Base-by-base conservation (phyloP, 305 asterid genomes). In the Fraxinus greggii region DNA sequence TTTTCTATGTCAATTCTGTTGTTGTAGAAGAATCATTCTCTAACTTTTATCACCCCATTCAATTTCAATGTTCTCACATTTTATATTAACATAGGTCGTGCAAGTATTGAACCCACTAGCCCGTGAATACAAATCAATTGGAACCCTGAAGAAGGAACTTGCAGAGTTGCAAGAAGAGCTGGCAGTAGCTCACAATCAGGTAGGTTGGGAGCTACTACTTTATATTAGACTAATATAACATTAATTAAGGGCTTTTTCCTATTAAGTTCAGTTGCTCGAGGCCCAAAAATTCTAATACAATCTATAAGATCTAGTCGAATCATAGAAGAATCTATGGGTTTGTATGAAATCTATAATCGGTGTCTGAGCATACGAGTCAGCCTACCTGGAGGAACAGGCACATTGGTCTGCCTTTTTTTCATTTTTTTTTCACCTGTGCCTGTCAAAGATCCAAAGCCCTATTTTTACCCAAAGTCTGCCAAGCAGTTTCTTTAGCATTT, bases 61-160 rank as follows among this genome's bases (percentile, higher is more conserved):
- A 61, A 7, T 8, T n/a, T 40, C 76, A 13, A 4, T 9, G 32
- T 72, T 81, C 78, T 77, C 69, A 7, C 23, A 59, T 5, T 33
- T 33, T 78, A 33, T 70, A 29, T 17, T 31, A n/a, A 28, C 32
- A 28, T 82, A 95, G 98, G 98, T 95, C 56, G 98, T 95, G 76
- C 97, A 95, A 79, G 98, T 92, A 31, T 81, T 95, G 81, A 95
- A 93, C 80, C 98, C 98, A 84, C 92, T 95, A 72, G 98, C 97
- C 28, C 97, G 98, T 61, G 97, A 93, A 12, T 93, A 89, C 87
- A 95, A 93, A 86, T 95, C 98, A 26, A 90, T 93, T 77, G 97
- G 96, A 70, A 92, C 98, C 56, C 78, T 93, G 80, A 93, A 88
- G 86, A 92, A 91, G 88, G 98, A 93, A 74, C 94, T 93, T 0